These are phyloP conservation scores for Lactarius akahatsu DNA, from an alignment of 768 basidiomycete genomes.

Conservation along the genomic window DNA sequence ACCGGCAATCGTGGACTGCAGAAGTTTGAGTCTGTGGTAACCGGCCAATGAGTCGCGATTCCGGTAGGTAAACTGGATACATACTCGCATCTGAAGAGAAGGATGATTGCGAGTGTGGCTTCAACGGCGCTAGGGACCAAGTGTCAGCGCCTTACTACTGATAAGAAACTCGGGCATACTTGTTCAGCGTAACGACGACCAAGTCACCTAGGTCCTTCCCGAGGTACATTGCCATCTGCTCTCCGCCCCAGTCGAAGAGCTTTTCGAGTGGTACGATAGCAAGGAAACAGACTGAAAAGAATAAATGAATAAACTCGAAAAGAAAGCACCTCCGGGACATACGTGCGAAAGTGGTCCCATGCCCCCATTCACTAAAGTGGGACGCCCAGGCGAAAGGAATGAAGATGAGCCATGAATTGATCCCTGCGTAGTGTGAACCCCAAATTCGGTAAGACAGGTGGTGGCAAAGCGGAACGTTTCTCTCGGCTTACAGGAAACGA, in stretches of 20 bases:
- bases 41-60: neutral
- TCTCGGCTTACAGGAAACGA: conserved; percentile 23
- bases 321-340: conserved; percentile 10
- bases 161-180: conserved; percentile 41
- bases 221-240: conserved; percentile 54
- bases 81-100: conserved; percentile 70
- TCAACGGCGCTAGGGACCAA: conserved; percentile 55
- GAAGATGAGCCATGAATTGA: conserved; percentile 32
- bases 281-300: conserved; percentile 55
- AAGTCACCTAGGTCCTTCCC: conserved; percentile 64
- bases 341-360: conserved; percentile 30
- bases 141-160: neutral
- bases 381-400: conserved; percentile 35
- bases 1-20: conserved; percentile 72
- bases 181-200: conserved; percentile 62
- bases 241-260: conserved; percentile 65
- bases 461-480: neutral
- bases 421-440: conserved; percentile 15
- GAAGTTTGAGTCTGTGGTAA: conserved; percentile 49
- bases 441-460: neutral
- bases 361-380: conserved; percentile 31
- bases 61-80: conserved; percentile 32
- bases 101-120: conserved; percentile 66
- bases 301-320: neutral
- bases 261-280: conserved; percentile 65